Conservation (phyloP, 495 filamentous ascomycete species). For the Penicillium cosmopolitanum region DNA sequence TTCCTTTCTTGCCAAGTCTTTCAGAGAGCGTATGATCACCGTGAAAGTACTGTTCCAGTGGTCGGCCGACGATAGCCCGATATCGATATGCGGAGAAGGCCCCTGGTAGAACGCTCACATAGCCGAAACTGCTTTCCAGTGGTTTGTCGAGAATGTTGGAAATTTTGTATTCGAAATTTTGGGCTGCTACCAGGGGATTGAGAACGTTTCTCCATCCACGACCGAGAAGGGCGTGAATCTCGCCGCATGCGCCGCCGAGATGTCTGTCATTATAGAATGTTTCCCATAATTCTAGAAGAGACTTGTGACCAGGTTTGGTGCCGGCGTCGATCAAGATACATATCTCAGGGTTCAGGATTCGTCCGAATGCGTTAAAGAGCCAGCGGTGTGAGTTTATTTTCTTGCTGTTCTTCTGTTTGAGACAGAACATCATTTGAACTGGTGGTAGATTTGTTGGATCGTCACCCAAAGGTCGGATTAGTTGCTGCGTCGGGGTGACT, state of each 20-base stretch:
- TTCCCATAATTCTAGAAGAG: constrained; percentile 89
- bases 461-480: constrained; percentile 86
- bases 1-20: constrained; percentile 91
- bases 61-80: constrained; percentile 93
- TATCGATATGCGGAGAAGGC: constrained; percentile 97
- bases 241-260: constrained; percentile 93
- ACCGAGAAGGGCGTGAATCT: constrained; percentile 95
- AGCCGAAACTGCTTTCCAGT: constrained; percentile 91
- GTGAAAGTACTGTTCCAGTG: constrained; percentile 96
- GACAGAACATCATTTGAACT: constrained; percentile 96
- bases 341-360: constrained; percentile 92
- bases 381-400: constrained; percentile 99
- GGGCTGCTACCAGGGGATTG: constrained; percentile 89
- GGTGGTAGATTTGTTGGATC: constrained; percentile 79
- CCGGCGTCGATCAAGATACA: constrained; percentile 96
- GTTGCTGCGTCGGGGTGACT: constrained; percentile 90
- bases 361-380: constrained; percentile 95
- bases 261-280: constrained; percentile 98
- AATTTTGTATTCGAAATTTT: constrained; percentile 99
- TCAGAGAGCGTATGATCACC: constrained; percentile 95
- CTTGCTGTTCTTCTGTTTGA: constrained; percentile 97
- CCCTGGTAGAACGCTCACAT: constrained; percentile 93
- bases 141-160: constrained; percentile 97
- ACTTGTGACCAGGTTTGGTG: constrained; percentile 89
- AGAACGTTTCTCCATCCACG: constrained; percentile 83